Percentiles rank a stretch among this genome's conserved stretches.
Conservation (phyloP, 805 yeast genomes). For the Candida suzukii region DNA sequence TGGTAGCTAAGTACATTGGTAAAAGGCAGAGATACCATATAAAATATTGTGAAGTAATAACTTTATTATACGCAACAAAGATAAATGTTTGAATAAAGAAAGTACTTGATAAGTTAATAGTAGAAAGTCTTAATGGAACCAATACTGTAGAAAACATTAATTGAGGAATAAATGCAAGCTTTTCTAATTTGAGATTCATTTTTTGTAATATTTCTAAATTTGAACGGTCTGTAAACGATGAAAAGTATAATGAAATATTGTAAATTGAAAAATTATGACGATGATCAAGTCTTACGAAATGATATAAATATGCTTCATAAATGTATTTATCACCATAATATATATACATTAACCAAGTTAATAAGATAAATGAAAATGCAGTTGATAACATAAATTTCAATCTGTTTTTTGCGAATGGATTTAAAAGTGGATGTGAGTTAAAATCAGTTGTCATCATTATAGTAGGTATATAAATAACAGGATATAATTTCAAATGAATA, state of each 20-base stretch:
- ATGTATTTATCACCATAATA: conserved; percentile 72
- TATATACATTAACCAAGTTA: conserved; percentile 56
- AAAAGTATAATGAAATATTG: conserved; percentile 63
- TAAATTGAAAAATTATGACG: conserved; percentile 92
- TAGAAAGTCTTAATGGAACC: conserved; percentile 40
- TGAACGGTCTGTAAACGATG: conserved; percentile 31
- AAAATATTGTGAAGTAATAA: conserved; percentile 91
- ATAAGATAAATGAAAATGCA: conserved; percentile 32
- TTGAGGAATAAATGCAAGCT: conserved; percentile 82
- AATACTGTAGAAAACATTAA: conserved; percentile 48
- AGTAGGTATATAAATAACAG: conserved; percentile 80
- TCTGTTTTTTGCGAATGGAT: conserved; percentile 36
- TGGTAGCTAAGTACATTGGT: conserved; percentile 58
- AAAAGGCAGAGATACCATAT: conserved; percentile 87
- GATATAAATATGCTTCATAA: conserved; percentile 75
- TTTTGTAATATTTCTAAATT: conserved; percentile 5
- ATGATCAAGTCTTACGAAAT: conserved; percentile 78
- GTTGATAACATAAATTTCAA: conserved; percentile 35
- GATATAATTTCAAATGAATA: conserved; percentile 88
- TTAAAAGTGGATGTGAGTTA: conserved; percentile 23
- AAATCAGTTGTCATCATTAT: conserved; percentile 35
- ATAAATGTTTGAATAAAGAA: conserved; percentile 71
- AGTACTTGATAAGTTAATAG: conserved; percentile 38
- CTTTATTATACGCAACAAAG: conserved; percentile 76
- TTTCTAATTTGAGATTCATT: conserved; percentile 15